Percentiles rank a stretch among this genome's conserved stretches.
phyloP scores from a whole-genome alignment of 2,329 filamentous ascomycete genomes.

The Rhinocladiella mackenziei region DNA sequence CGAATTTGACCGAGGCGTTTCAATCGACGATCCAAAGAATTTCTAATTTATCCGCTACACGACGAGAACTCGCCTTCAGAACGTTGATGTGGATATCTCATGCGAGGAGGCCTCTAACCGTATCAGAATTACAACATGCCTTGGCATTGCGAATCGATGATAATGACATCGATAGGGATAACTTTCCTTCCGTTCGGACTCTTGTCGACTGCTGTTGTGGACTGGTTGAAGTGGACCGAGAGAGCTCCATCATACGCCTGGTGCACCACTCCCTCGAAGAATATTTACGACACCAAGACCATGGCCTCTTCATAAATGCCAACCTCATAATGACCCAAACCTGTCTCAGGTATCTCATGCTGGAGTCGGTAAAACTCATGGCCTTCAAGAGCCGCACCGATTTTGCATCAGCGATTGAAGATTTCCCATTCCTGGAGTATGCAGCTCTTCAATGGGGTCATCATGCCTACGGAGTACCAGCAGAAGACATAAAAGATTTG shows the following conservation, averaged over 20 bases:
- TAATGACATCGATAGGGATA: slow-evolving; percentile 30
- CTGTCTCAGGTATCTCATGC: slow-evolving; percentile 24
- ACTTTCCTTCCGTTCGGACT: slow-evolving; percentile 26
- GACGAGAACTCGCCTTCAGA: slow-evolving; percentile 29
- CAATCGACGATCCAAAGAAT: slow-evolving; percentile 32
- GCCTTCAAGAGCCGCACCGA: slow-evolving; percentile 13
- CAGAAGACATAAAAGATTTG: slow-evolving; percentile 15
- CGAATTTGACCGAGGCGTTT: slow-evolving; percentile 31
- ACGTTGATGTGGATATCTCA: slow-evolving; percentile 34
- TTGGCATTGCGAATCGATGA: slow-evolving; percentile 30
- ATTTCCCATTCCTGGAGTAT: slow-evolving; percentile 25
- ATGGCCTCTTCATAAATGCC: slow-evolving; percentile 33
- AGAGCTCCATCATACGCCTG: slow-evolving; percentile 33
- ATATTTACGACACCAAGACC: slow-evolving; percentile 33
- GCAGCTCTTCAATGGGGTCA: slow-evolving; percentile 25
- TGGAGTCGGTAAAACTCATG: slow-evolving; percentile 15
- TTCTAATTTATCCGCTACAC: slow-evolving; percentile 24
- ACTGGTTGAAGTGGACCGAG: slow-evolving; percentile 34
- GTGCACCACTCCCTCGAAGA: slow-evolving; percentile 36
- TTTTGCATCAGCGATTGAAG: slow-evolving; percentile 12
- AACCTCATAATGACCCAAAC: slow-evolving; percentile 30
- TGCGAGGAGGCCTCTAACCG: slow-evolving; percentile 29
- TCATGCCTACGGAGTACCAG: slow-evolving; percentile 15
- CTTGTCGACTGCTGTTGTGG: slow-evolving; percentile 35
- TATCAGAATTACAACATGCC: slow-evolving; percentile 33